Evolutionary conservation across 1,284 basidiomycete genomes (phyloP).

Genomic region (Moesziomyces parantarcticus): DNA sequence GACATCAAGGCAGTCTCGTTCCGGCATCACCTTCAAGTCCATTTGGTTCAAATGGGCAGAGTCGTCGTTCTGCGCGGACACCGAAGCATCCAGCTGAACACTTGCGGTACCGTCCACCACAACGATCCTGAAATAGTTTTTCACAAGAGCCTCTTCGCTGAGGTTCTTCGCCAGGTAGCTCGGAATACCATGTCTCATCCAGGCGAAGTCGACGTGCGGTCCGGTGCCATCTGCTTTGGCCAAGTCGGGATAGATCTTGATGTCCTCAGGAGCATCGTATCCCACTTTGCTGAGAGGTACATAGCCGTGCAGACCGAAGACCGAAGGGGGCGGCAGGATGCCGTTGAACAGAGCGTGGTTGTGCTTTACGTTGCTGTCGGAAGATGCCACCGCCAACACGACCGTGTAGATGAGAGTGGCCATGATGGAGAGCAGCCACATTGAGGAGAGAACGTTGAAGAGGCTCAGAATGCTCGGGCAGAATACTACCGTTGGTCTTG

Average conservation of each 20-base stretch:
- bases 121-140: neutral
- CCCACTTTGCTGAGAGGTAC: neutral
- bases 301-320: neutral
- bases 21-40: no score
- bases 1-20: neutral
- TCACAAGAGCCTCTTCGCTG: neutral
- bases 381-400: neutral
- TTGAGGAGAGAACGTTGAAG: no score
- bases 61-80: neutral
- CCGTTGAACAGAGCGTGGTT: neutral
- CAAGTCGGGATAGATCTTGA: neutral
- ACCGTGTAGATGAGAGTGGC: neutral
- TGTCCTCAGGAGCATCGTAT: neutral
- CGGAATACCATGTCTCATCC: neutral
- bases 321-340: neutral
- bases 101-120: neutral
- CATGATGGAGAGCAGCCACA: neutral
- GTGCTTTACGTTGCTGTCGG: neutral
- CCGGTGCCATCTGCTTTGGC: neutral
- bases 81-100: neutral
- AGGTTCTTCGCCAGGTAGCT: neutral
- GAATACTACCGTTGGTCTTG: neutral
- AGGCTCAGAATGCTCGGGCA: no score
- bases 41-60: no score
- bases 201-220: neutral